Evolutionary conservation across 306 rosid genomes (phyloP).

Genomic region (Quercus engelmannii): DNA sequence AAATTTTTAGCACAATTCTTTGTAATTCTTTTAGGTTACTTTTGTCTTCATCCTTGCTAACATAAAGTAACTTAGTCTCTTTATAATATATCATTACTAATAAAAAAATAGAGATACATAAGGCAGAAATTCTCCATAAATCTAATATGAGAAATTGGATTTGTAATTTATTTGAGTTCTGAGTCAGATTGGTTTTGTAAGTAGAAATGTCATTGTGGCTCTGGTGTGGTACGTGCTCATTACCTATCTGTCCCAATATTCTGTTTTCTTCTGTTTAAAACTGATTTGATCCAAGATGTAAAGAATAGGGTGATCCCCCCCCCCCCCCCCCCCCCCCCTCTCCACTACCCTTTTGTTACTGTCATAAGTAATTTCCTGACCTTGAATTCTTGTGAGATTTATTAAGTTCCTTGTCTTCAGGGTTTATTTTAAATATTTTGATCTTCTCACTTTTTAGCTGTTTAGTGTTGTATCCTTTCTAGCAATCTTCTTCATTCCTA

Average conservation of each 20-base stretch:
- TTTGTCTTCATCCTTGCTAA: too few relatives aligned
- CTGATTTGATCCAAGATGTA: background rate
- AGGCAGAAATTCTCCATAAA: background rate
- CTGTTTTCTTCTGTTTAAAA: background rate
- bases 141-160: background rate
- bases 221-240: background rate
- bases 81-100: too few relatives aligned
- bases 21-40: too few relatives aligned
- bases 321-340: too few relatives aligned
- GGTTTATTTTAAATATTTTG: background rate
- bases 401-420: background rate
- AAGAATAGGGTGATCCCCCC: background rate
- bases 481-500: background rate
- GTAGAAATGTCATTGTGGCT: background rate
- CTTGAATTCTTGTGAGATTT: background rate
- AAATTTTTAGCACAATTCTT: too few relatives aligned
- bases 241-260: background rate
- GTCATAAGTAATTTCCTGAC: background rate
- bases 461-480: background rate
- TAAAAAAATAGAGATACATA: too few relatives aligned
- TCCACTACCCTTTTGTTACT: too few relatives aligned
- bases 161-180: background rate
- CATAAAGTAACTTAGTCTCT: too few relatives aligned
- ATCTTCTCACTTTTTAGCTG: background rate
- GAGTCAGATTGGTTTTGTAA: background rate